Base-by-base conservation (phyloP, 176 grass and related monocot genomes). In the Rhynchospora tenuis region DNA sequence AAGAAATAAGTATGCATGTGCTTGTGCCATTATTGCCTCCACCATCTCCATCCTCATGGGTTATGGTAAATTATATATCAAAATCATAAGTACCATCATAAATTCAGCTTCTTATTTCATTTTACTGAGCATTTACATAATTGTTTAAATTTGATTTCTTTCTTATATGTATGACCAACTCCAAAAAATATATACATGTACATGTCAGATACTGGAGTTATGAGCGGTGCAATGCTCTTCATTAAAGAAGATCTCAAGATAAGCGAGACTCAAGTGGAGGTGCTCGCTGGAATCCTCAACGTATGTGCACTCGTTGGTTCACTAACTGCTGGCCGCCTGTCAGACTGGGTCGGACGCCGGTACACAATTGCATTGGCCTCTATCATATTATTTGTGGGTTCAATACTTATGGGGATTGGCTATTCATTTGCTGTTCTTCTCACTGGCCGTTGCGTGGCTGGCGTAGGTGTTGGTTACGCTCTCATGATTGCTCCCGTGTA, bases 361-460 rank as follows among this genome's bases (percentile, higher is more conserved):
- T 93, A 93, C 95, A 98, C 95, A 73, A 98, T 98, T 80, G 86
- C 93, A 28, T 81, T 98, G 9, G 92, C 95, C n/a, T 20, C 90
- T 19, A 74, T 20, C 73, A 94, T 95, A 59, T 98, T 98, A 88
- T 91, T 98, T 78, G 38, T 82, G 16, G 95, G 95, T 55, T 91
- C 92, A 13, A 63, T 98, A 60, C 14, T 87, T 43, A 93, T 93
- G 95, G 90, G 87, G 23, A 72, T 94, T 24, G 95, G 92, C 5
- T 73, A 86, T 68, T 65, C 51, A 59, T 98, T 93, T 86, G 84
- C 82, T 0, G 1, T 98, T 50, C 87, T 98, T 28, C 90, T 98
- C 89, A 1, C 70, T 4, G 92, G 92, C 51, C 95, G 92, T 50
- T 98, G 94, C 83, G 87, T 93, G 0, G 92, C 95, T 42, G 95